A percentile compares a stretch with the other conserved stretches of the same genome.
Evolutionary conservation across 116 monocot genomes (phyloP).

Genomic region (Dioscorea cayenensis): DNA sequence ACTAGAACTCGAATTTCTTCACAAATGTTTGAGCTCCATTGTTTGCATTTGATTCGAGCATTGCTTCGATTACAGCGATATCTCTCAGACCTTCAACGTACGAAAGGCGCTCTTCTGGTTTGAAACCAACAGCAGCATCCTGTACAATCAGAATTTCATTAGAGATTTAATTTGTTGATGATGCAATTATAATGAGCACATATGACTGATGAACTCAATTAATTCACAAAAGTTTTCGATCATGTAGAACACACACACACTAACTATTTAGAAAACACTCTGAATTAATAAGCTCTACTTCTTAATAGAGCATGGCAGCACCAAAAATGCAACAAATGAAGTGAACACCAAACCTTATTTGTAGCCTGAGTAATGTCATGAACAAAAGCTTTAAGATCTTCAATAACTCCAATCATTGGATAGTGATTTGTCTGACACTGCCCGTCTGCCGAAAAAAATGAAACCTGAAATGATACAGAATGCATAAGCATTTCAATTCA

Average conservation of each 20-base stretch:
- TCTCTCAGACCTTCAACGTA: slow-evolving; percentile 82
- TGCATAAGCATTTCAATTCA: not conserved
- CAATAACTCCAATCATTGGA: slow-evolving; percentile 74
- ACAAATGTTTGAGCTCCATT: slow-evolving; percentile 43
- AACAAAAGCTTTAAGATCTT: slow-evolving; percentile 79
- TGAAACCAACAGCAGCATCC: slow-evolving; percentile 10
- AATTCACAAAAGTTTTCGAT: too few species aligned
- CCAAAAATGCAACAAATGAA: too few species aligned
- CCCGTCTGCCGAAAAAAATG: slow-evolving; percentile 40
- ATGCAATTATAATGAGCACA: too few species aligned
- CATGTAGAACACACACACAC: not conserved
- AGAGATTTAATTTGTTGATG: too few species aligned
- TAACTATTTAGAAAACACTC: too few species aligned
- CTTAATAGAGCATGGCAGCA: too few species aligned
- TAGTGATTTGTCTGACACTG: slow-evolving; percentile 52
- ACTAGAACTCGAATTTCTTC: slow-evolving; percentile 36
- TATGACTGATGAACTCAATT: too few species aligned
- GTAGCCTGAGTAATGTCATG: slow-evolving; percentile 48
- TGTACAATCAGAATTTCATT: slow-evolving; percentile 3
- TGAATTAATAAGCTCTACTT: too few species aligned
- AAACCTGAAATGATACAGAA: slow-evolving; percentile 41
- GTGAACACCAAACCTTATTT: slow-evolving; percentile 19
- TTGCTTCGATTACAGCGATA: slow-evolving; percentile 87
- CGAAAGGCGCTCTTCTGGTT: slow-evolving; percentile 65
- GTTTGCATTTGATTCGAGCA: slow-evolving; percentile 80